These are phyloP conservation scores for Eremochloa ophiuroides DNA, from an alignment of 176 grass and related monocot species.

Conservation along the genomic window DNA sequence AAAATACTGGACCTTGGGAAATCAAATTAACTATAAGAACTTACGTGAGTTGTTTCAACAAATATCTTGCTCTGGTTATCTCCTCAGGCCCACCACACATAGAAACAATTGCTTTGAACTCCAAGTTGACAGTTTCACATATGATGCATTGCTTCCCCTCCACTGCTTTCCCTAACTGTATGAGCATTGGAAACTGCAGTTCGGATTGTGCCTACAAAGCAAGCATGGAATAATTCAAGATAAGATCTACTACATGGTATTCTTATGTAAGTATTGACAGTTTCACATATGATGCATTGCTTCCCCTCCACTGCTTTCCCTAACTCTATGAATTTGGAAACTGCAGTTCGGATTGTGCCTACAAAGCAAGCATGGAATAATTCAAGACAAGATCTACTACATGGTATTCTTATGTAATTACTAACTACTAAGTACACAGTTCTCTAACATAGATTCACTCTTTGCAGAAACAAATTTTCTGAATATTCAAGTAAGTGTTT, in stretches of 20 bases:
- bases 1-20: neutral
- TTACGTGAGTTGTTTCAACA: slow-evolving; percentile 70
- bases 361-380: slow-evolving; percentile 19
- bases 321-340: slow-evolving; percentile 58
- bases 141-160: slow-evolving; percentile 67
- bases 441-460: neutral
- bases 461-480: neutral
- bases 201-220: slow-evolving; percentile 59
- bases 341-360: slow-evolving; percentile 68
- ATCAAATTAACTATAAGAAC: slow-evolving; percentile 16
- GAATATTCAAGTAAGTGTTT: neutral
- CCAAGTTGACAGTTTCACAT: slow-evolving; percentile 53
- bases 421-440: neutral
- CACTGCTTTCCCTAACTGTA: slow-evolving; percentile 50
- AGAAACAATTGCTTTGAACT: slow-evolving; percentile 75
- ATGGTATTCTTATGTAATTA: neutral
- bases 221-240: slow-evolving; percentile 7
- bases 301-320: slow-evolving; percentile 51
- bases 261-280: slow-evolving; percentile 17
- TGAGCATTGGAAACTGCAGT: slow-evolving; percentile 58
- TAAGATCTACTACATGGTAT: neutral
- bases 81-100: slow-evolving; percentile 73
- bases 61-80: slow-evolving; percentile 53
- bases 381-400: neutral
- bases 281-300: slow-evolving; percentile 68